phyloP scores from a whole-genome alignment of 106 monocot species.

The Dioscorea dumetorum region DNA sequence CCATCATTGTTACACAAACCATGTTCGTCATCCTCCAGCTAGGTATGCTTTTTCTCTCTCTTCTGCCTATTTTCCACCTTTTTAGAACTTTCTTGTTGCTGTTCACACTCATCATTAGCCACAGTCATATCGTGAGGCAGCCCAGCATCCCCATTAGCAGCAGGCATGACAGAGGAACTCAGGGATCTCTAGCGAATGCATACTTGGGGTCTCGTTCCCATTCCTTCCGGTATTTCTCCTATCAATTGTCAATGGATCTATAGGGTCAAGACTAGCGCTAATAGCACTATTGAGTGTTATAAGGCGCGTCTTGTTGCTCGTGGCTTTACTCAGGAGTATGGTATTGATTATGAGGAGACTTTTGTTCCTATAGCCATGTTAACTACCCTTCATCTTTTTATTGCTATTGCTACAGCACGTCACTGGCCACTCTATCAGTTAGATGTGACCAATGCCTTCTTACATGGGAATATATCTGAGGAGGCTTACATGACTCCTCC shows the following conservation, averaged over 20 bases:
- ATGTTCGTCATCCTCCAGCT: not conserved
- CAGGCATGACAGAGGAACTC: not conserved
- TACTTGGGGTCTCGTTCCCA: not conserved
- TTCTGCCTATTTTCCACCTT: not conserved
- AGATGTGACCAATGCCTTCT: not conserved
- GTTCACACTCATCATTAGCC: not conserved
- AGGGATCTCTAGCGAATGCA: not conserved
- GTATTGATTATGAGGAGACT: not conserved
- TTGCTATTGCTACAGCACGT: not conserved
- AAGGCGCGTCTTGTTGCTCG: not conserved
- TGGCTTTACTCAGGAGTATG: not conserved
- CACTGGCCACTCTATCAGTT: not conserved
- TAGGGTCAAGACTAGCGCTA: not conserved
- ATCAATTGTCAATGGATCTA: not conserved
- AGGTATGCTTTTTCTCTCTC: too few species aligned
- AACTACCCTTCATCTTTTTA: not conserved
- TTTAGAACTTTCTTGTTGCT: not conserved
- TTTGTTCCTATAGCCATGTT: not conserved
- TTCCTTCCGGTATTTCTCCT: not conserved
- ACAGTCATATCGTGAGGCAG: not conserved
- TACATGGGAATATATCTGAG: not conserved
- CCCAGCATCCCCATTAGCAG: not conserved
- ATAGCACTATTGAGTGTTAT: not conserved
- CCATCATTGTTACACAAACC: not conserved
- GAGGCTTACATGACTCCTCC: not conserved